Evolutionary conservation across 495 filamentous ascomycete species (phyloP).

Genomic region (Parathielavia hyrcaniae): DNA sequence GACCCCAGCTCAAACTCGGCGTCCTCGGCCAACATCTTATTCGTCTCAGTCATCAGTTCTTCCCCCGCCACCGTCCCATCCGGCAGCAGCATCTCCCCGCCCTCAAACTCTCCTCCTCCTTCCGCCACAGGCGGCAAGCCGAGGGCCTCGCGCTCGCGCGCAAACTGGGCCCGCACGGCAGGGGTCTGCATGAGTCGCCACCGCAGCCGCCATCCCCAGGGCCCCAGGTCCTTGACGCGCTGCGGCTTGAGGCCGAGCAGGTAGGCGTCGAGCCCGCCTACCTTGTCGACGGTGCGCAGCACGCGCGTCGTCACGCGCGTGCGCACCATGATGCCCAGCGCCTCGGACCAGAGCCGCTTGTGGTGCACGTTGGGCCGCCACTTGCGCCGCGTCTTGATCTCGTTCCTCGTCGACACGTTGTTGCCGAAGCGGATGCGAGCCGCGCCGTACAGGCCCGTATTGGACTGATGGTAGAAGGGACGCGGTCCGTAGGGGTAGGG

Average conservation of each 20-base stretch:
- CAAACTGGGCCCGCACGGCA: constrained; percentile 53
- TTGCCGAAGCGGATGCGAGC: constrained; percentile 83
- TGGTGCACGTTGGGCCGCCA: constrained; percentile 86
- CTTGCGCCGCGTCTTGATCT: constrained; percentile 73
- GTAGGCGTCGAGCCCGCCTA: constrained; percentile 86
- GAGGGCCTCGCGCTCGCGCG: constrained; percentile 44
- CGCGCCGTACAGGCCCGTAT: constrained; percentile 77
- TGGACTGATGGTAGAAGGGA: constrained; percentile 75
- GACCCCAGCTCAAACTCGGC: constrained; percentile 36
- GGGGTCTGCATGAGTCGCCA: constrained; percentile 78
- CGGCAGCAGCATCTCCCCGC: constrained; percentile 15
- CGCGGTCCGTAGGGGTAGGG: constrained; percentile 80
- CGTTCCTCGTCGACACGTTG: constrained; percentile 68
- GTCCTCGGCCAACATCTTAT: constrained; percentile 35
- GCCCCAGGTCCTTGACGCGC: constrained; percentile 76
- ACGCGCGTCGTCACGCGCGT: constrained; percentile 70
- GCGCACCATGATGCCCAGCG: constrained; percentile 58
- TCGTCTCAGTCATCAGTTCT: constrained; percentile 35
- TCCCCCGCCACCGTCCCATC: constrained; percentile 12
- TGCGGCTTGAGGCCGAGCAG: constrained; percentile 65
- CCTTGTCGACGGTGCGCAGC: constrained; percentile 78
- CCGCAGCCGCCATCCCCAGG: constrained; percentile 79
- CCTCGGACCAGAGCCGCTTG: constrained; percentile 66
- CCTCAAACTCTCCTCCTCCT: neutral
- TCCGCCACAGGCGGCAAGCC: constrained; percentile 30